These are phyloP conservation scores for Herpetomonas tarakana DNA, from an alignment of 208 protist genomes.

Conservation along the genomic window DNA sequence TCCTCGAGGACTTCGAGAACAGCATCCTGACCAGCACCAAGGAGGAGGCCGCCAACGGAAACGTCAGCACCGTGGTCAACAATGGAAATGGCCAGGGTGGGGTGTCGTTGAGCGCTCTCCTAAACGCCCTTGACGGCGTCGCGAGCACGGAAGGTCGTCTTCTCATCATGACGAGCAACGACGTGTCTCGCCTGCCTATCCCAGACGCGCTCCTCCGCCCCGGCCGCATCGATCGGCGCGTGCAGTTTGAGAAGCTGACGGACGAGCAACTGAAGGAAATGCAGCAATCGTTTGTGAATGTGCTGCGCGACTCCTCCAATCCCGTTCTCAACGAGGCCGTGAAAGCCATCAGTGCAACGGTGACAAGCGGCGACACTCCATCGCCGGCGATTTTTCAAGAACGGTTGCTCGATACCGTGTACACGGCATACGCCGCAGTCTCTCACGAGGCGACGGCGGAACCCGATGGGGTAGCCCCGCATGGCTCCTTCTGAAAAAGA, in stretches of 20 bases:
- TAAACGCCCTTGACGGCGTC: slow-evolving; percentile 96
- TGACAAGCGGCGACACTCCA: slow-evolving; percentile 1
- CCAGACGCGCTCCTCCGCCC: slow-evolving; percentile 90
- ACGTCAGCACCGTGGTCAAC: slow-evolving; percentile 21
- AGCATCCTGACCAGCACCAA: slow-evolving; percentile 42
- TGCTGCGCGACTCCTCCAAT: background rate
- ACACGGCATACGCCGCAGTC: slow-evolving; percentile 9
- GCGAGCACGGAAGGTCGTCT: slow-evolving; percentile 90
- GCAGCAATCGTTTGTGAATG: background rate
- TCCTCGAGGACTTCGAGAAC: slow-evolving; percentile 96
- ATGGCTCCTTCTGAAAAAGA: too few species aligned
- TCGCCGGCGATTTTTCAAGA: slow-evolving; percentile 55
- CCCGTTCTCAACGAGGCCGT: background rate
- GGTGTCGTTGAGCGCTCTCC: slow-evolving; percentile 92
- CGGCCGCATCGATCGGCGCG: slow-evolving; percentile 87
- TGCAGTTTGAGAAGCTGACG: slow-evolving; percentile 51
- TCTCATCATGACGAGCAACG: slow-evolving; percentile 95
- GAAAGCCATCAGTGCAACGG: background rate
- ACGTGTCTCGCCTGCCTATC: slow-evolving; percentile 78
- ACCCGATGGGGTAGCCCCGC: too few species aligned
- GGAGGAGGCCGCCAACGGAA: slow-evolving; percentile 15
- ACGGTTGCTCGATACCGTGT: slow-evolving; percentile 33
- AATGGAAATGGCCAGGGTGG: slow-evolving; percentile 18
- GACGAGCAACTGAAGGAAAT: slow-evolving; percentile 41
- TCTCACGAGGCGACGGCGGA: too few species aligned